Evolutionary conservation across 208 protist species (phyloP).

Genomic region (Acanthamoeba culbertsoni): DNA sequence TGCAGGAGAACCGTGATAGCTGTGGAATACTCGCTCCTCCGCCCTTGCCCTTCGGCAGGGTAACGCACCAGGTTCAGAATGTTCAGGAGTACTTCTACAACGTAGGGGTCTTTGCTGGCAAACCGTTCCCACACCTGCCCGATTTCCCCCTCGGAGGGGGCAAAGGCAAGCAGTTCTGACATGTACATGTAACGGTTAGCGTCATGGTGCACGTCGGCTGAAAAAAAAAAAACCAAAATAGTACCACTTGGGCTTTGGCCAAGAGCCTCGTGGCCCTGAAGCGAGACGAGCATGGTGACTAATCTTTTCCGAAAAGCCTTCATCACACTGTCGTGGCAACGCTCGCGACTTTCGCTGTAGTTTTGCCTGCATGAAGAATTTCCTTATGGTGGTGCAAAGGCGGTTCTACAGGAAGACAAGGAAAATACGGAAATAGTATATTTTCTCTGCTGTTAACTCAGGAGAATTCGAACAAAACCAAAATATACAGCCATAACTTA

Average conservation of each 20-base stretch:
- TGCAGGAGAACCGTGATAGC: not conserved
- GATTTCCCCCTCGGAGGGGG: not conserved
- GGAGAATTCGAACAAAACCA: too few species aligned
- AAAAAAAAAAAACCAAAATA: too few species aligned
- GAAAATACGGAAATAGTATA: too few species aligned
- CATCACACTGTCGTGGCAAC: not conserved
- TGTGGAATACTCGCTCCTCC: not conserved
- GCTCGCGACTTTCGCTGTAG: too few species aligned
- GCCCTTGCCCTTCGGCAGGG: not conserved
- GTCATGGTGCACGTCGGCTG: not conserved
- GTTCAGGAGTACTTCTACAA: not conserved
- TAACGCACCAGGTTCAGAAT: not conserved
- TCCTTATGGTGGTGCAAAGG: too few species aligned
- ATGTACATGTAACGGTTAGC: not conserved
- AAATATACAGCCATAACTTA: too few species aligned
- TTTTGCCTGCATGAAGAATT: too few species aligned
- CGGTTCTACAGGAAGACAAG: too few species aligned
- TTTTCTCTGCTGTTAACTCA: too few species aligned
- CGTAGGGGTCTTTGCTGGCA: not conserved
- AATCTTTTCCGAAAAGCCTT: not conserved
- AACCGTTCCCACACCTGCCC: not conserved
- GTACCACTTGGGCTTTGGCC: not conserved
- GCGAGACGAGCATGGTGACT: not conserved
- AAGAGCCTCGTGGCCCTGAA: not conserved
- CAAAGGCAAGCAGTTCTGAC: not conserved